phyloP scores from a whole-genome alignment of 2,329 filamentous ascomycete species.

The Calonectria leucothoes region DNA sequence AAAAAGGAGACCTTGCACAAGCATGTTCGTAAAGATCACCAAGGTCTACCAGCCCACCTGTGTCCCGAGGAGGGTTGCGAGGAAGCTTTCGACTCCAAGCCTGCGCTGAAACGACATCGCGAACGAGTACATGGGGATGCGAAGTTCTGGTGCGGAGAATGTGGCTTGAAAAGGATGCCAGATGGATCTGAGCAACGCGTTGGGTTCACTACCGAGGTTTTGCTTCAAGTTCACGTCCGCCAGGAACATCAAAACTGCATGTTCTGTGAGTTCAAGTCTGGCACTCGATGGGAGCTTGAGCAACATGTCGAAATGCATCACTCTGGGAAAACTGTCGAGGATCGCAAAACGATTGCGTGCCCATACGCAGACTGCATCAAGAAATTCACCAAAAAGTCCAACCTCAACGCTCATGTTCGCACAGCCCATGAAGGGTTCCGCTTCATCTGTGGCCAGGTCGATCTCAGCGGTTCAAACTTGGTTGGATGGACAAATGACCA shows the following conservation, averaged over 20 bases:
- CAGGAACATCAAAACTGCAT: constrained; percentile 80
- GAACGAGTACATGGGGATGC: constrained; percentile 76
- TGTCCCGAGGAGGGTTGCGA: constrained; percentile 74
- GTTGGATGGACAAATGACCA: constrained; percentile 72
- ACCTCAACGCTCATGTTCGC: constrained; percentile 82
- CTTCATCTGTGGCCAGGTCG: constrained; percentile 82
- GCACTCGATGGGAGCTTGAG: constrained; percentile 74
- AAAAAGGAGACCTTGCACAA: constrained; percentile 89
- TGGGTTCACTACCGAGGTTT: constrained; percentile 77
- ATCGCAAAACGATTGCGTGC: constrained; percentile 76
- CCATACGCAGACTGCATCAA: constrained; percentile 76
- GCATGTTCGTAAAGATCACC: constrained; percentile 82
- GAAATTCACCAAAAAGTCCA: constrained; percentile 85
- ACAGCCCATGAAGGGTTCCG: constrained; percentile 80
- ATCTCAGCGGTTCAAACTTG: constrained; percentile 69
- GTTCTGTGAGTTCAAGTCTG: constrained; percentile 78
- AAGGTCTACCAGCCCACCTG: constrained; percentile 76
- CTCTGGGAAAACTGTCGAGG: constrained; percentile 69
- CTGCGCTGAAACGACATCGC: constrained; percentile 77
- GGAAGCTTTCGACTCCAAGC: constrained; percentile 78
- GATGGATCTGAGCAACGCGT: constrained; percentile 56
- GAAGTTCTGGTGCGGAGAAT: constrained; percentile 83
- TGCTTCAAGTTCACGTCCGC: constrained; percentile 79
- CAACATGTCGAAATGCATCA: constrained; percentile 85
- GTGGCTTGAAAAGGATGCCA: constrained; percentile 56